Evolutionary conservation across 805 yeast species (phyloP).

Genomic region (Pichia membranifaciens): DNA sequence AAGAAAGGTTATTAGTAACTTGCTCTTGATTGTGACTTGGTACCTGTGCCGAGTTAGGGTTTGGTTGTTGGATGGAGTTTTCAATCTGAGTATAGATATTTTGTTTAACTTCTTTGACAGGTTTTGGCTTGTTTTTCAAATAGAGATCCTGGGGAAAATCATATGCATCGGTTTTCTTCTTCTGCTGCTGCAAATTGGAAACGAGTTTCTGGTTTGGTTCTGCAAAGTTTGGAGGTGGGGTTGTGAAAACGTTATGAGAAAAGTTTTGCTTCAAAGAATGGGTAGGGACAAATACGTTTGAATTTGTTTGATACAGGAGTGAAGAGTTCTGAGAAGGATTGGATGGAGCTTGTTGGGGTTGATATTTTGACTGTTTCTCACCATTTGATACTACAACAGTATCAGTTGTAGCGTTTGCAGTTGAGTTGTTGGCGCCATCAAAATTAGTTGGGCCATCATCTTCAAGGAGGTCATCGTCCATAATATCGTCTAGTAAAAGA

Average conservation of each 20-base stretch:
- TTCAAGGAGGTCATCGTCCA: constrained; percentile 36
- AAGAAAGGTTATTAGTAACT: not conserved
- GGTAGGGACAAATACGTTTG: not conserved
- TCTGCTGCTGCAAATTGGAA: constrained; percentile 37
- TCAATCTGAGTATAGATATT: constrained; percentile 28
- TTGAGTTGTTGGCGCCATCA: not conserved
- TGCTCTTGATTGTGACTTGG: not conserved
- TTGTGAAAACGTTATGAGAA: not conserved
- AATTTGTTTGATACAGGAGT: not conserved
- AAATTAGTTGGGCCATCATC: constrained; percentile 17
- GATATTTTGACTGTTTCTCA: constrained; percentile 1
- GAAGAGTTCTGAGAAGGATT: not conserved
- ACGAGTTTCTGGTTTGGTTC: constrained; percentile 15
- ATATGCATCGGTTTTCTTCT: constrained; percentile 68
- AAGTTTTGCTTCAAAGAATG: not conserved
- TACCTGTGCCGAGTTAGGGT: not conserved
- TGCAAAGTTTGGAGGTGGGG: constrained; percentile 4
- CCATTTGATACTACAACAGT: not conserved
- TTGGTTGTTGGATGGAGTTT: constrained; percentile 1
- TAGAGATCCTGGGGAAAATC: constrained; percentile 63
- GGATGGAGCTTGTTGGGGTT: constrained; percentile 4
- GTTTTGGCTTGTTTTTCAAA: constrained; percentile 34
- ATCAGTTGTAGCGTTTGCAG: not conserved
- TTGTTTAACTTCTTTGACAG: constrained; percentile 31
- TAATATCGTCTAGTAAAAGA: constrained; percentile 29